Evolutionary conservation across 345 rosid genomes (phyloP), one percentile per base, ranked within the genome.

Genomic region (Syzygium aqueum): DNA sequence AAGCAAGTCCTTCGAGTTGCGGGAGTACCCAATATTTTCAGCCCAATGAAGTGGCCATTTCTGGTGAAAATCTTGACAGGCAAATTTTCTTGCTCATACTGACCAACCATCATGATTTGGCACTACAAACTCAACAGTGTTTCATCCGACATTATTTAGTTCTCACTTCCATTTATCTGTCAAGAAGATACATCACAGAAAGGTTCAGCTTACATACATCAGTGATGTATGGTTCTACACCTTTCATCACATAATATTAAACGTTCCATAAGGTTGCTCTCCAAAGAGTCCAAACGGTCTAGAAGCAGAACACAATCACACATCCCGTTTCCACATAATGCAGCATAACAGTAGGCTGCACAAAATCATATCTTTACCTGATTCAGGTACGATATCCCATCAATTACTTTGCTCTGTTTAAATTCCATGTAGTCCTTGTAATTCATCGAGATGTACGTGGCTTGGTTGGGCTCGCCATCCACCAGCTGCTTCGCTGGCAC

Each of bases 361-460:
- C 78, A 59, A 51, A n/a, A 53, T 84, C 23, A 61, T 33, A 77
- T 77, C 46, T 25, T n/a, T 40, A 77, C 85, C 21, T 63, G 85
- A 61, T 61, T 78, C n/a, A 84, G 13, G 28, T 84, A 21, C 9
- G 88, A 54, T 56, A 84, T 57, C 27, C 61, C 84, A 17, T 65
- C 61, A 15, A 33, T 51, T 16, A 25, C 77, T 57, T 37, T 52
- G 52, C 65, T 85, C 30, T 33, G 37, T 43, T 87, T 86, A 52
- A 51, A 86, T 37, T 61, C 83, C 67, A 65, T 17, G 53, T 84
- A 87, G 30, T 84, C 89, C 84, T n/a, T 67, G 53, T 84, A 87
- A 7, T 51, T 84, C 84, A 37, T 87, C 11, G 30, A 33, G 43
- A 51, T 16, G 61, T 87, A 87, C 21, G 51, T 83, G 2, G 73